A percentile compares a stretch with the other conserved stretches of the same genome.
Conservation (phyloP, 2,329 filamentous ascomycete genomes). For the Scedosporium aurantiacum region DNA sequence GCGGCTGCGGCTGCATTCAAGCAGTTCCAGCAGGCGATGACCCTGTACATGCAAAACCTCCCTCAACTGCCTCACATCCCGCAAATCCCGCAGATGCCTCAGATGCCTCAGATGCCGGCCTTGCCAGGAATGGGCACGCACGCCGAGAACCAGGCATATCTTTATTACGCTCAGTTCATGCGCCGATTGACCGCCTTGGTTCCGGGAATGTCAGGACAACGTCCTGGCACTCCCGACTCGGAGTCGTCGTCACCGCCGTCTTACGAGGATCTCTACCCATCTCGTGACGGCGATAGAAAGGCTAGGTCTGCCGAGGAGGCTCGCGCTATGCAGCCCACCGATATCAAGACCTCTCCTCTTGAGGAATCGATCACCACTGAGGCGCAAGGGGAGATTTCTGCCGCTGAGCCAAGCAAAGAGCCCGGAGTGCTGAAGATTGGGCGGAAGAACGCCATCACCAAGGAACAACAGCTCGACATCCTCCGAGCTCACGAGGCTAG, state of each 20-base stretch:
- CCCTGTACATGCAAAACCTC: constrained; percentile 51
- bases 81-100: constrained; percentile 51
- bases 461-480: constrained; percentile 54
- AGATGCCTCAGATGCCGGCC: constrained; percentile 47
- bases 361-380: constrained; percentile 28
- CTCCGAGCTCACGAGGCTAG: constrained; percentile 49
- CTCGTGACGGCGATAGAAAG: constrained; percentile 41
- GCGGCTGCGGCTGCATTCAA: constrained; percentile 52
- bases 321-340: constrained; percentile 23
- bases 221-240: constrained; percentile 29
- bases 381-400: constrained; percentile 18
- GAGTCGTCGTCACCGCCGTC: constrained; percentile 49
- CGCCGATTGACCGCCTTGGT: constrained; percentile 63
- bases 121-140: constrained; percentile 50
- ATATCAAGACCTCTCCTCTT: constrained; percentile 5
- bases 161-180: constrained; percentile 49
- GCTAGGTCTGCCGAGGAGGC: constrained; percentile 46
- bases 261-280: constrained; percentile 69
- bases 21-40: constrained; percentile 63
- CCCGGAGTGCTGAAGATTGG: constrained; percentile 44
- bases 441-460: constrained; percentile 51
- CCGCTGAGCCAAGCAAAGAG: constrained; percentile 27
- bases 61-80: constrained; percentile 37
- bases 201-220: constrained; percentile 43
- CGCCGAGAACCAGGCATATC: constrained; percentile 61